phyloP scores from a whole-genome alignment of 2,329 filamentous ascomycete species.

The Camillea tinctor region DNA sequence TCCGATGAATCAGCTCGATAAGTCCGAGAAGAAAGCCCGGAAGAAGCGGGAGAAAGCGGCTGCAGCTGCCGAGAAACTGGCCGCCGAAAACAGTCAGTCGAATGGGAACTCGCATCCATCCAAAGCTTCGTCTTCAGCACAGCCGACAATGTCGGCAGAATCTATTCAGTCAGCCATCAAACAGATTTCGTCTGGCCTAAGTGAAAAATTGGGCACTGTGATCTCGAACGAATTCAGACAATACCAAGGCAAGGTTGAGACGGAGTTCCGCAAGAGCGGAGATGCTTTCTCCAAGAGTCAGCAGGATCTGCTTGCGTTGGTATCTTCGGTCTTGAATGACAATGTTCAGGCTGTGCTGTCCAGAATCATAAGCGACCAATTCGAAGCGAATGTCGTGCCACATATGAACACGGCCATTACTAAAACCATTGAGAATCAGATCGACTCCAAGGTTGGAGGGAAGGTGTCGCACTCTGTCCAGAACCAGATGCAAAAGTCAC shows the following conservation, averaged over 20 bases:
- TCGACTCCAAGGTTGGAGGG: conserved; percentile 66
- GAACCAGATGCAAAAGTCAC: conserved; percentile 67
- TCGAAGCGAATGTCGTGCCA: conserved; percentile 74
- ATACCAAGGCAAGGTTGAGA: conserved; percentile 61
- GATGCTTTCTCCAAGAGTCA: conserved; percentile 53
- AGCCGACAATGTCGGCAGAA: conserved; percentile 36
- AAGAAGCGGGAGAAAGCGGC: conserved; percentile 58
- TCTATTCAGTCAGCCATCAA: conserved; percentile 54
- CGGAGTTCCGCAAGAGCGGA: conserved; percentile 59
- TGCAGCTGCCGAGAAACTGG: conserved; percentile 44
- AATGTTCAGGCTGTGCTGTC: conserved; percentile 71
- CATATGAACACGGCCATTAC: conserved; percentile 66
- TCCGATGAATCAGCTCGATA: conserved; percentile 30
- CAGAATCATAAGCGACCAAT: conserved; percentile 73
- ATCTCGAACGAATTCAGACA: conserved; percentile 54
- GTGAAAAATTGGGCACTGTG: conserved; percentile 44
- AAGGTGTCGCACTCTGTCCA: conserved; percentile 66
- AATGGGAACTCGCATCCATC: conserved; percentile 39
- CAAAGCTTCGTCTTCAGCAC: conserved; percentile 16
- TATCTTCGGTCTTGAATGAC: conserved; percentile 59
- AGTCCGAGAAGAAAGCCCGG: conserved; percentile 32
- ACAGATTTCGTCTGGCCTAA: conserved; percentile 52
- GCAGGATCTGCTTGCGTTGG: conserved; percentile 54
- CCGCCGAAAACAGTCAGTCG: conserved; percentile 36
- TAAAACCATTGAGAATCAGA: conserved; percentile 67